A percentile compares a stretch with the other conserved stretches of the same genome.
Evolutionary conservation across 345 rosid genomes (phyloP).

Genomic region (Gossypium herbaceum): DNA sequence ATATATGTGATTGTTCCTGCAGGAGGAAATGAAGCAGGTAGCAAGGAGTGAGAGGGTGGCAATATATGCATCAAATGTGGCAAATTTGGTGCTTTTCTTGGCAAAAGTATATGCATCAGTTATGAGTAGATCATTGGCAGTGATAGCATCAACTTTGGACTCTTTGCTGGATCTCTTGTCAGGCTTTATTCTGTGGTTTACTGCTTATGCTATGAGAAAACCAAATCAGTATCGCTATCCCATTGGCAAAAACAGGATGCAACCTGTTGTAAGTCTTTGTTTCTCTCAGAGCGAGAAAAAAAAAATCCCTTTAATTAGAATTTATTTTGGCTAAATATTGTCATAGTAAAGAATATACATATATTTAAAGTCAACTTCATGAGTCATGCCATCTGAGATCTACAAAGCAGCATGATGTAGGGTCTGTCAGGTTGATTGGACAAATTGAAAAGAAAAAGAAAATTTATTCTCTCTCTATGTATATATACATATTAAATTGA

Average conservation of each 20-base stretch:
- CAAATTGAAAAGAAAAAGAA: background rate
- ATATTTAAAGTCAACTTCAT: background rate
- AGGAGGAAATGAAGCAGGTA: conserved; percentile 30
- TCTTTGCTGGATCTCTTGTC: conserved; percentile 30
- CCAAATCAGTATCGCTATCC: conserved; percentile 40
- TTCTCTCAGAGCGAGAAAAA: background rate
- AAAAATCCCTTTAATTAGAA: background rate
- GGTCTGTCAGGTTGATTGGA: background rate
- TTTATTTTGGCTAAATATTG: background rate
- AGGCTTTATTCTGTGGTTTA: conserved; percentile 48
- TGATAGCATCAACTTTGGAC: conserved; percentile 24
- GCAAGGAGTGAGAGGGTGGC: conserved; percentile 67
- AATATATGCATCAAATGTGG: conserved; percentile 53
- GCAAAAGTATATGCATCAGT: conserved; percentile 47
- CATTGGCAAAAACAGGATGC: conserved; percentile 50
- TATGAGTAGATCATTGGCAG: conserved; percentile 23
- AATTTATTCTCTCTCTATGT: background rate
- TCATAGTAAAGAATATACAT: background rate
- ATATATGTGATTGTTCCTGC: background rate
- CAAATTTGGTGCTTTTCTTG: conserved; percentile 59
- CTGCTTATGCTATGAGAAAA: conserved; percentile 35
- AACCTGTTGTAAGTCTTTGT: conserved; percentile 37
- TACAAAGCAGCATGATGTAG: background rate
- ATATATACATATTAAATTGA: background rate
- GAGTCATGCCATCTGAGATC: background rate